Conservation (phyloP, 306 rosid genomes). For the Benincasa hispida region DNA sequence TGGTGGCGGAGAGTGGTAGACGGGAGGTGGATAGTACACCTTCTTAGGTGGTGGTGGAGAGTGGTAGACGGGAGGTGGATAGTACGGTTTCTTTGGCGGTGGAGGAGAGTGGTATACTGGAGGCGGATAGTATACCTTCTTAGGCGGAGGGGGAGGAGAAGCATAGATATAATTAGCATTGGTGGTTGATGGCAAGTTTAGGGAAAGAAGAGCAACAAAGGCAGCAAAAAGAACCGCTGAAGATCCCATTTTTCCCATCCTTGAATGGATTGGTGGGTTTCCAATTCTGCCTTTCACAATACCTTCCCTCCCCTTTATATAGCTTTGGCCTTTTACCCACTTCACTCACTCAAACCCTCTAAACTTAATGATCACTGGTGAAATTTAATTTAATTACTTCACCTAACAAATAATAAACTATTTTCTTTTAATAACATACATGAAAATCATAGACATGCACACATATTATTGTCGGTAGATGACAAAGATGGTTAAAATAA, state of each 20-base stretch:
- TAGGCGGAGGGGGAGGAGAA: slow-evolving; percentile 1
- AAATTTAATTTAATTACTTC: neutral
- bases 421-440: neutral
- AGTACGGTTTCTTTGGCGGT: neutral
- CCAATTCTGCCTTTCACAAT: neutral
- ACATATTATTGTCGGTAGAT: neutral
- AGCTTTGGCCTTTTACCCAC: neutral
- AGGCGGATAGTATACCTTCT: neutral
- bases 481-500: neutral
- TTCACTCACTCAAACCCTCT: neutral
- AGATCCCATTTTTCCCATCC: slow-evolving; percentile 7
- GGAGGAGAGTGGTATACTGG: neutral
- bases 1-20: neutral
- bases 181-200: neutral
- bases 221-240: neutral
- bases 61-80: neutral
- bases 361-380: neutral
- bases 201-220: neutral
- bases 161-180: neutral
- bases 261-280: neutral
- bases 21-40: neutral
- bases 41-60: neutral
- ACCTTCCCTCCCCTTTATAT: neutral
- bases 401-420: neutral
- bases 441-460: neutral